These are phyloP conservation scores for Diaporthe aspalathi DNA, from an alignment of 2,329 filamentous ascomycete species.

Conservation along the genomic window DNA sequence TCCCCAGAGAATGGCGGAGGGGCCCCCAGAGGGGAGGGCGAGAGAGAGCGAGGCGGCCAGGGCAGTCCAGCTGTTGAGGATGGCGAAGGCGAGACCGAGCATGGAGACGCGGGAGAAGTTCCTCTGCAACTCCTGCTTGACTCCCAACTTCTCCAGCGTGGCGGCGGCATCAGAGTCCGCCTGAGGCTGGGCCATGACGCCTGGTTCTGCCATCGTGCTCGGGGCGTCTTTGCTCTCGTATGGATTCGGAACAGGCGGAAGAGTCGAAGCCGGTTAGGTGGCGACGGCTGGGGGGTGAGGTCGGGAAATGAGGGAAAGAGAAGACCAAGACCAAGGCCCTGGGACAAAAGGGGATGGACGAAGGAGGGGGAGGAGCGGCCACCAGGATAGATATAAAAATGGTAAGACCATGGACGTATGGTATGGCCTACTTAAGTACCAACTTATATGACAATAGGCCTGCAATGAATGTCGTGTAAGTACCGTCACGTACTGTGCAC, in stretches of 20 bases:
- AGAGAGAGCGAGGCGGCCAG: conserved; percentile 59
- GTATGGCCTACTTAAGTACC: background rate
- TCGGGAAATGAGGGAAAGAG: no score
- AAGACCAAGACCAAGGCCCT: background rate
- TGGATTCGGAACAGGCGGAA: conserved; percentile 1
- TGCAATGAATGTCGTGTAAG: background rate
- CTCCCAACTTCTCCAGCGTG: conserved; percentile 57
- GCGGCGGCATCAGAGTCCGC: conserved; percentile 46
- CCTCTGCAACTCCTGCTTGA: conserved; percentile 61
- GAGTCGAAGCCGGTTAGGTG: background rate
- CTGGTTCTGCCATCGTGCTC: conserved; percentile 31
- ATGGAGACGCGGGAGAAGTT: conserved; percentile 62
- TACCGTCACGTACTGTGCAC: background rate
- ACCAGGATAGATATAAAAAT: conserved; percentile 2
- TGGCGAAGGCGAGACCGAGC: conserved; percentile 61
- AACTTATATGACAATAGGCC: background rate
- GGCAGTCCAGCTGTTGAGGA: conserved; percentile 63
- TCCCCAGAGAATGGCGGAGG: conserved; percentile 78
- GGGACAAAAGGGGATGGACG: background rate
- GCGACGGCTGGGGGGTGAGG: background rate
- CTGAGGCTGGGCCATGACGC: conserved; percentile 19
- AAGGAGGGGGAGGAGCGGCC: background rate
- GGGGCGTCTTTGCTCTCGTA: background rate
- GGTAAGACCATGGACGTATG: no score
- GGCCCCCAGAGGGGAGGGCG: conserved; percentile 75